These are phyloP conservation scores for Salix viminalis DNA, from an alignment of 345 rosid genomes.

Conservation along the genomic window DNA sequence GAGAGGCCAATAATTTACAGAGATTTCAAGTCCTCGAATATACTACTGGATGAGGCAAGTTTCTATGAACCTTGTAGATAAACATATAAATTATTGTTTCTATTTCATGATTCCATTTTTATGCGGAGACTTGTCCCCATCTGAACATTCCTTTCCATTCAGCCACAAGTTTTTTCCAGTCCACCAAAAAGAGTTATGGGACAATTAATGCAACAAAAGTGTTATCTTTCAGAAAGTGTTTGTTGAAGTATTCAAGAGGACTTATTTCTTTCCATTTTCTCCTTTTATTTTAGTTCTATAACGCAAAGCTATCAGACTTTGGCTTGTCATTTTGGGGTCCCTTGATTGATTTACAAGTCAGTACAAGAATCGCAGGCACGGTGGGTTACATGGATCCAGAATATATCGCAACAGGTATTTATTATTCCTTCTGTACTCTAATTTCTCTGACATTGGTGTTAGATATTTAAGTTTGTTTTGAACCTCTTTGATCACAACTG, in stretches of 20 bases:
- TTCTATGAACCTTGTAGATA: too few relatives aligned
- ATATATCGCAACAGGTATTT: neutral
- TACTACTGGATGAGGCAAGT: constrained; percentile 12
- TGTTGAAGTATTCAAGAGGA: neutral
- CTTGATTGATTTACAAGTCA: neutral
- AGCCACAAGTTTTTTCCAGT: neutral
- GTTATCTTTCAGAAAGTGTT: neutral
- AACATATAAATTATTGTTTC: too few relatives aligned
- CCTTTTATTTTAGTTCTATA: neutral
- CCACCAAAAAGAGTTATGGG: neutral
- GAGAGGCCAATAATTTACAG: neutral
- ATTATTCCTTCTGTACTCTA: neutral
- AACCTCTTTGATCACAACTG: neutral
- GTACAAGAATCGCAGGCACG: neutral
- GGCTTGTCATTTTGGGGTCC: neutral
- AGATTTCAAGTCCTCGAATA: constrained; percentile 16
- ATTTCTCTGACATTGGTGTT: neutral
- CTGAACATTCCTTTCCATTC: neutral
- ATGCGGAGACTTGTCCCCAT: too few relatives aligned
- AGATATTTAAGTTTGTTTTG: too few relatives aligned
- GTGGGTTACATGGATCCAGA: neutral
- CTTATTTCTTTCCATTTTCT: neutral
- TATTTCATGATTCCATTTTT: neutral
- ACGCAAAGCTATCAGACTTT: neutral
- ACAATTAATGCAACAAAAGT: neutral